Evolutionary conservation across 2,329 filamentous ascomycete species (phyloP).

Genomic region (Macrophomina phaseolina): DNA sequence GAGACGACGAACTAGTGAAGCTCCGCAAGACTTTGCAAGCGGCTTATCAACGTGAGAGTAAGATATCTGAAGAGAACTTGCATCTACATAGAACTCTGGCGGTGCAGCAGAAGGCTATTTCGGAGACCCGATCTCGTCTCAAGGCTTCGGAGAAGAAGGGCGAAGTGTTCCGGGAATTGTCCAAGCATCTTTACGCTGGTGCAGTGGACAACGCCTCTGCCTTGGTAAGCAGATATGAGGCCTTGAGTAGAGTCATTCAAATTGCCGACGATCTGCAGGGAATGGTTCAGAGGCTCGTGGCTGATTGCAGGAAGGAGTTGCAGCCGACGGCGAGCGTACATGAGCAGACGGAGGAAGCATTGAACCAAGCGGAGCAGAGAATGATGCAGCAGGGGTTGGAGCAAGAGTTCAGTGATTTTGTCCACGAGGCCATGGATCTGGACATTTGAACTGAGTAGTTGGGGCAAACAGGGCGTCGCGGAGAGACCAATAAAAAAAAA

Average conservation of each 20-base stretch:
- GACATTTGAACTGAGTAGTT: background rate
- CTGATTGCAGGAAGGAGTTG: background rate
- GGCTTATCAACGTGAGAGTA: background rate
- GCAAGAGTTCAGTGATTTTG: background rate
- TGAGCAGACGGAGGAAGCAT: background rate
- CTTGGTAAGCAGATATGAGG: background rate
- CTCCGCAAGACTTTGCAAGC: background rate
- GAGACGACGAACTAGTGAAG: background rate
- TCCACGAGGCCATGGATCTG: background rate
- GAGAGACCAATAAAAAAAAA: too few relatives aligned
- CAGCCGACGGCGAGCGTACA: background rate
- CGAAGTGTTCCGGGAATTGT: background rate
- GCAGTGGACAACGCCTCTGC: background rate
- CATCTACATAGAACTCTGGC: background rate
- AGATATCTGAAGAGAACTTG: background rate
- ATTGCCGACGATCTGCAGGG: background rate
- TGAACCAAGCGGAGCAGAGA: background rate
- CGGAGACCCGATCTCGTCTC: background rate
- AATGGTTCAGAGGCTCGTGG: background rate
- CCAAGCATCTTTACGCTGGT: background rate
- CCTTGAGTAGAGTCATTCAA: background rate
- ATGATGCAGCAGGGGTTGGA: background rate
- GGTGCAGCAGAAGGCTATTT: background rate
- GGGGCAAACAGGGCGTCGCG: too few relatives aligned
- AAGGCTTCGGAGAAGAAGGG: background rate